Conservation (phyloP, 108 stramenopile species). For the Nitzschia sp. region DNA sequence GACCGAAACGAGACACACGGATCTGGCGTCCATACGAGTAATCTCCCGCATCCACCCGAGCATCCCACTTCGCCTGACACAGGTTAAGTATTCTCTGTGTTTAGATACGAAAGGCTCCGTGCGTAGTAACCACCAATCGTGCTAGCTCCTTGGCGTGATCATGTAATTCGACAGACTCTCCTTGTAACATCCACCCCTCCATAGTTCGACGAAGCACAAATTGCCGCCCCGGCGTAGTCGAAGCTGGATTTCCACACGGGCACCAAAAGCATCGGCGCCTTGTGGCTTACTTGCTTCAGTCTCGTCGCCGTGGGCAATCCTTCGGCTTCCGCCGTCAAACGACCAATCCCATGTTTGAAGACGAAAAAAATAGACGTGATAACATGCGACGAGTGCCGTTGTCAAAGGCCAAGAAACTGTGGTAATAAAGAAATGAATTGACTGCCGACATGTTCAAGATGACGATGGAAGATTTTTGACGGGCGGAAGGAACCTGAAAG, state of each 20-base stretch:
- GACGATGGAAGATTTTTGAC: too few relatives aligned
- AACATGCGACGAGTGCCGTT: too few relatives aligned
- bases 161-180: conserved; percentile 53
- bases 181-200: conserved; percentile 81
- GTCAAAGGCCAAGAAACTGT: too few relatives aligned
- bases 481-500: too few relatives aligned
- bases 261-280: conserved; percentile 50
- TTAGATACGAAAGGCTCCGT: conserved; percentile 74
- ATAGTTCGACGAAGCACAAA: conserved; percentile 71
- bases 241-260: conserved; percentile 39
- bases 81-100: conserved; percentile 21
- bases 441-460: too few relatives aligned
- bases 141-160: conserved; percentile 58
- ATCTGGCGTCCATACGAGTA: conserved; percentile 58
- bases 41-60: conserved; percentile 32
- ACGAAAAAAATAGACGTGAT: conserved; percentile 13
- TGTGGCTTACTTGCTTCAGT: conserved; percentile 54
- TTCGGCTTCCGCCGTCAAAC: conserved; percentile 37
- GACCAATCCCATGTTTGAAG: conserved; percentile 43
- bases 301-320: conserved; percentile 19
- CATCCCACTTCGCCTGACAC: conserved; percentile 27
- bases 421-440: too few relatives aligned
- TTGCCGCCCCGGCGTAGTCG: conserved; percentile 45
- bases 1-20: conserved; percentile 41
- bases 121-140: conserved; percentile 64